Conservation (phyloP, 345 rosid species). For the Capsella bursapastoris region DNA sequence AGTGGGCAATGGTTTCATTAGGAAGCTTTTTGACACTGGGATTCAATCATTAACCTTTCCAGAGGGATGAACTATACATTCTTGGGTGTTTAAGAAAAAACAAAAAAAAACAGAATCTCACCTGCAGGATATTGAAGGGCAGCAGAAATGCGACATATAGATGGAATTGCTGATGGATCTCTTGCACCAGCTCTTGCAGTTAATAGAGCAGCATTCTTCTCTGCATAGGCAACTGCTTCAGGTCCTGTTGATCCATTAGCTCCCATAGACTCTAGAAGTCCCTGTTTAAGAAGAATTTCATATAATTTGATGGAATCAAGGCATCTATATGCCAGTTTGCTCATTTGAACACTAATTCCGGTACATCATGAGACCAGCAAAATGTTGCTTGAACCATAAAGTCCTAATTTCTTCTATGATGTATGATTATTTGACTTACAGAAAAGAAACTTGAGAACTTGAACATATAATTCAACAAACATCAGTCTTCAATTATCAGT, state of each 20-base stretch:
- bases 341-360: not conserved
- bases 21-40: not conserved
- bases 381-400: not conserved
- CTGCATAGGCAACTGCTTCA: conserved; percentile 87
- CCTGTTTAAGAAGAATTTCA: conserved; percentile 55
- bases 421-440: conserved; percentile 1
- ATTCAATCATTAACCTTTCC: conserved; percentile 1
- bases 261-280: conserved; percentile 89
- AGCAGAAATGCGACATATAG: conserved; percentile 93
- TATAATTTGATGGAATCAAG: conserved; percentile 23
- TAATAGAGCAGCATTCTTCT: conserved; percentile 89
- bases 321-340: conserved; percentile 21
- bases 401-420: not conserved
- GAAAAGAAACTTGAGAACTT: not conserved
- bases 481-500: not conserved
- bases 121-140: conserved; percentile 97
- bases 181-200: conserved; percentile 99
- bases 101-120: conserved; percentile 34
- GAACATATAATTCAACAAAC: not conserved
- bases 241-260: conserved; percentile 89
- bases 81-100: not conserved
- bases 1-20: conserved; percentile 3
- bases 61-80: not conserved
- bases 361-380: conserved; percentile 17
- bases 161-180: conserved; percentile 98